Percentiles rank a stretch among this genome's conserved stretches.
These are phyloP conservation scores for Epichloe elymi DNA, from an alignment of 2,329 filamentous ascomycete species.

Conservation along the genomic window DNA sequence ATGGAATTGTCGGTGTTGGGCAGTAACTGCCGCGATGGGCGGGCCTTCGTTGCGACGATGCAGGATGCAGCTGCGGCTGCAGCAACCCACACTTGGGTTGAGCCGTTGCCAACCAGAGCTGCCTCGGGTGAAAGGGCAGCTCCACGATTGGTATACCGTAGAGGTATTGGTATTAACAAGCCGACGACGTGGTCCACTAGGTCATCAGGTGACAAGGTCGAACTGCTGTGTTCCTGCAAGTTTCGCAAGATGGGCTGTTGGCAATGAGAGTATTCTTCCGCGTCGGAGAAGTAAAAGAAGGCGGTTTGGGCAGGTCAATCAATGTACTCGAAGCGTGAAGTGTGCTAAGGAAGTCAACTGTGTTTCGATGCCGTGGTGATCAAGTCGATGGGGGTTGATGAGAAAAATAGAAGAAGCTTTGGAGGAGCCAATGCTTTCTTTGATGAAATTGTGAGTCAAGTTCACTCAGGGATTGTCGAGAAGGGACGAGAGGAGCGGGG, in stretches of 20 bases:
- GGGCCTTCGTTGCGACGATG: not conserved
- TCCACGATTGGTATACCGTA: slow-evolving; percentile 1
- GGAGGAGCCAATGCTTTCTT: not conserved
- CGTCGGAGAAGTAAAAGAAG: not conserved
- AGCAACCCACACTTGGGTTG: slow-evolving; percentile 3
- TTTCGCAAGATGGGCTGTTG: not conserved
- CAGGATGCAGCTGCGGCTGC: slow-evolving; percentile 5
- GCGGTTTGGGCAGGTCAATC: not conserved
- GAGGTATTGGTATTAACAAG: not conserved
- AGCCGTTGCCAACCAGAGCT: slow-evolving; percentile 5
- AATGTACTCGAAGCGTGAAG: too few species aligned
- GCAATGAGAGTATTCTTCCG: not conserved
- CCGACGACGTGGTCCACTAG: not conserved
- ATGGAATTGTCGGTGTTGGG: not conserved
- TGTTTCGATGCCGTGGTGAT: not conserved
- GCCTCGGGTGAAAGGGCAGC: not conserved
- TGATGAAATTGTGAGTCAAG: not conserved
- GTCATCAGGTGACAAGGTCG: not conserved
- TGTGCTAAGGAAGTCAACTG: not conserved
- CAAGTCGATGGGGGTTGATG: not conserved
- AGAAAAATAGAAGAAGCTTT: not conserved
- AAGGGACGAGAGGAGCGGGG: slow-evolving; percentile 1
- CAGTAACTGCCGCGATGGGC: slow-evolving; percentile 1
- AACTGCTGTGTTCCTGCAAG: not conserved
- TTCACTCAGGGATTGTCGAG: not conserved